A percentile compares a stretch with the other conserved stretches of the same genome.
Evolutionary conservation across 2,329 filamentous ascomycete genomes (phyloP).

Genomic region (Graphium sp.): DNA sequence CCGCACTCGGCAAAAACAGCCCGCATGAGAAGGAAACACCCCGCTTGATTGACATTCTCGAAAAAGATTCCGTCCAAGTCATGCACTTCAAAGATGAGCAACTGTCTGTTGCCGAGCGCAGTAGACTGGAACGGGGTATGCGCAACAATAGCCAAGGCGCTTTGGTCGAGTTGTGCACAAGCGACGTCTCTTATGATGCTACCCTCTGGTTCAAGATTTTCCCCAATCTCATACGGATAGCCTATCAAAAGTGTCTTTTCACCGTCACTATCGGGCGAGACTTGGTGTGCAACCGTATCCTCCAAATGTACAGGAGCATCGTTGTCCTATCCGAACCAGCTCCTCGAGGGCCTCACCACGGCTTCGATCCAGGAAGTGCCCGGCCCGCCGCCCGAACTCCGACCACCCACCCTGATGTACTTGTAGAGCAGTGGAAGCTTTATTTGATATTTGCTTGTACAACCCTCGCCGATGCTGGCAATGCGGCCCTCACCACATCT

Average conservation of each 20-base stretch:
- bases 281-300: conserved; percentile 76
- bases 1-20: conserved; percentile 57
- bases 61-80: conserved; percentile 74
- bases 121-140: conserved; percentile 77
- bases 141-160: conserved; percentile 73
- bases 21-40: conserved; percentile 42
- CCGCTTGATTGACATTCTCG: conserved; percentile 80
- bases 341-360: conserved; percentile 46
- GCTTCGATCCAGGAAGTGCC: conserved; percentile 38
- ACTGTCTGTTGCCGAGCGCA: conserved; percentile 80
- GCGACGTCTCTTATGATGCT: conserved; percentile 85
- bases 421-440: conserved; percentile 95
- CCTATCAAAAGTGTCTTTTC: conserved; percentile 80
- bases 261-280: conserved; percentile 83
- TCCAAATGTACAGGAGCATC: conserved; percentile 85
- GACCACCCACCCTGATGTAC: conserved; percentile 64
- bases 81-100: conserved; percentile 89
- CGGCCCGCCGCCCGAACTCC: conserved; percentile 35
- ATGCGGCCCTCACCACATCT: conserved; percentile 25
- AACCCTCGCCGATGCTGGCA: conserved; percentile 72
- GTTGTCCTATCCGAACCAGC: conserved; percentile 60
- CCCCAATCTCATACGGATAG: conserved; percentile 80
- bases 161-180: conserved; percentile 84
- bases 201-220: conserved; percentile 98
- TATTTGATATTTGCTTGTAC: conserved; percentile 96